Percentiles rank a stretch among this genome's conserved stretches.
These are phyloP conservation scores for Pulveroboletus sp. DNA, from an alignment of 768 basidiomycete species.

Conservation along the genomic window DNA sequence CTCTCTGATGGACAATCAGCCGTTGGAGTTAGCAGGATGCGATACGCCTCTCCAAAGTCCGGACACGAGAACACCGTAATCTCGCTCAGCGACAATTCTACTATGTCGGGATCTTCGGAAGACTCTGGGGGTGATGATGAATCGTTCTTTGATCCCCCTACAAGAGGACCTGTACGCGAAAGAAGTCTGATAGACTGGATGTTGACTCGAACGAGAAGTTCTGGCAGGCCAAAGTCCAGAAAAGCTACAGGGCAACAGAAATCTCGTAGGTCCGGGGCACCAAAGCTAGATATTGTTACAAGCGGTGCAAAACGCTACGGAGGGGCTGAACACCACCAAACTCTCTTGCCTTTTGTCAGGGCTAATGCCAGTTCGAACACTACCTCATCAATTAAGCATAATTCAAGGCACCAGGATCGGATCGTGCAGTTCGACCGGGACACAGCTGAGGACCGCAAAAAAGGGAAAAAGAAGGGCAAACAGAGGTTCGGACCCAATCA, in stretches of 20 bases:
- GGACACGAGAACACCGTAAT: slow-evolving; percentile 15
- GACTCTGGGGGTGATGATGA: slow-evolving; percentile 18
- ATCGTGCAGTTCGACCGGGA: slow-evolving; percentile 6
- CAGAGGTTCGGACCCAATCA: slow-evolving; percentile 28
- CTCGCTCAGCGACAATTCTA: slow-evolving; percentile 21
- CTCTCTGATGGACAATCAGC: slow-evolving; percentile 15
- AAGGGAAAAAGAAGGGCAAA: slow-evolving; percentile 24
- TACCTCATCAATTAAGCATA: slow-evolving; percentile 5
- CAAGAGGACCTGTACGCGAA: slow-evolving; percentile 29
- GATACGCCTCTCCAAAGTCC: slow-evolving; percentile 3
- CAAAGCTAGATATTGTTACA: slow-evolving; percentile 38
- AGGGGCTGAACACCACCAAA: slow-evolving; percentile 39
- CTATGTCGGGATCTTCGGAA: slow-evolving; percentile 8
- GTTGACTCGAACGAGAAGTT: slow-evolving; percentile 44
- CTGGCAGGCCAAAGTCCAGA: slow-evolving; percentile 16
- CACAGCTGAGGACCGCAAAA: slow-evolving; percentile 4
- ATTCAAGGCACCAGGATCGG: slow-evolving; percentile 9
- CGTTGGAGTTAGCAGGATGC: slow-evolving; percentile 23
- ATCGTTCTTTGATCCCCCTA: slow-evolving; percentile 29
- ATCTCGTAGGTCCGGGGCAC: slow-evolving; percentile 4
- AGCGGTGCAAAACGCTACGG: slow-evolving; percentile 34
- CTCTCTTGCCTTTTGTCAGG: slow-evolving; percentile 35
- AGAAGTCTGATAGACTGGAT: slow-evolving; percentile 68
- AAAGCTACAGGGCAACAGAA: slow-evolving; percentile 12
- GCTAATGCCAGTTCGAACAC: slow-evolving; percentile 9